Percentiles rank a stretch among this genome's conserved stretches.
Conservation (phyloP, 2,329 filamentous ascomycete genomes). For the Diaporthe sp. region DNA sequence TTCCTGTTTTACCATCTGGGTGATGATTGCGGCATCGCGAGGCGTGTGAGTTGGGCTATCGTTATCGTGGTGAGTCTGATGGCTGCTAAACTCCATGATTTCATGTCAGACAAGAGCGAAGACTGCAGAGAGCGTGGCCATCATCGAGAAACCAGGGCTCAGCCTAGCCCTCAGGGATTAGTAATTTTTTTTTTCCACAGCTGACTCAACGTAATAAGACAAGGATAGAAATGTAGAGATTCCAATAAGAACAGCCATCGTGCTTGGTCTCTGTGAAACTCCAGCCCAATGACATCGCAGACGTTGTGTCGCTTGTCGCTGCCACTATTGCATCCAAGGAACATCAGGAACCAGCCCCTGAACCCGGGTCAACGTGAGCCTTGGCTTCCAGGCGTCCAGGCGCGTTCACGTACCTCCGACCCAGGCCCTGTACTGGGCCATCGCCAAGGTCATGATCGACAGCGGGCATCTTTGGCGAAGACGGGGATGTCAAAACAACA, state of each 20-base stretch:
- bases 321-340: not conserved
- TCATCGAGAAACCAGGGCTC: too few species aligned
- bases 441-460: not conserved
- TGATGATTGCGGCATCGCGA: too few species aligned
- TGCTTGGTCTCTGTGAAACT: not conserved
- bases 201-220: not conserved
- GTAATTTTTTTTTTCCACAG: not conserved
- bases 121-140: too few species aligned
- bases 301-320: not conserved
- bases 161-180: too few species aligned
- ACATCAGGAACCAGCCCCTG: not conserved
- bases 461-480: not conserved
- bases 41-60: too few species aligned
- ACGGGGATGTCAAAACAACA: not conserved
- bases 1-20: rapidly evolving
- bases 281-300: not conserved
- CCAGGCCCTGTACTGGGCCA: too few species aligned
- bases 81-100: too few species aligned
- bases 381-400: not conserved
- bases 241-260: too few species aligned
- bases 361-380: not conserved
- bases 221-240: not conserved
- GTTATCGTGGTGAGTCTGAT: too few species aligned
- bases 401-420: not conserved
- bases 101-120: too few species aligned